Evolutionary conservation across 345 rosid species (phyloP), one percentile per base, ranked within the genome.

Genomic region (Eucalyptus globulus): DNA sequence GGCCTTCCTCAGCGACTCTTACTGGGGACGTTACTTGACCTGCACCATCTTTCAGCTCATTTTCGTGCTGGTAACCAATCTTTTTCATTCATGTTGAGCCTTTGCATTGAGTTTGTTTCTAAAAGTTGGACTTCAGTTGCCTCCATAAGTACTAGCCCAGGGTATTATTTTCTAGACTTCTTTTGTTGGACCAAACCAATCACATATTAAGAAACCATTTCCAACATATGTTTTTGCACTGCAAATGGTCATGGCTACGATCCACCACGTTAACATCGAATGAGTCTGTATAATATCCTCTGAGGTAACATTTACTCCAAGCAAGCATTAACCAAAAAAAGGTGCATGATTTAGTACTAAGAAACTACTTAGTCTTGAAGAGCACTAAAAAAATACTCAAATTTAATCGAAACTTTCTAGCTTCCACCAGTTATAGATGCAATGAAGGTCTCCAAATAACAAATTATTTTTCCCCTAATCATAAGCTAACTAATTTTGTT

Each of bases 21-120:
- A 90, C 67, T 87, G 88, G 87, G 91, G 91, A 16, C 87, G 91
- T 27, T 90, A 87, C 87, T 58, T 90, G 86, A 90, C 91, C 87
- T 90, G 91, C 91, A 34, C 91, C 47, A 40, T 90, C 91, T 90
- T 60, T 83, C 91, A 90, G 88, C 80, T 87, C 60, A 87, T 90
- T 80, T 86, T 90, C 47, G 89, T 90, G 50, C 40, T 90, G 87
- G 89, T 90, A 90, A 37, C 45, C 34, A 58, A 47, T 22, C 80
- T 24, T 44, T 34, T 87, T 31, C 44, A 21, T 51, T 24, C 27
- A 21, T 51, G 27, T 37, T 10, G 16, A 86, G 44, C 29, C 44
- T 51, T 44, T 51, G 26, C 37, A 31, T 31, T 86, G 27, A 56
- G 44, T 11, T 51, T 29, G 14, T 86, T 29, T 49, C 1, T 17